A percentile compares a stretch with the other conserved stretches of the same genome.
Conservation (phyloP, 768 basidiomycete genomes). For the Panus rudis region DNA sequence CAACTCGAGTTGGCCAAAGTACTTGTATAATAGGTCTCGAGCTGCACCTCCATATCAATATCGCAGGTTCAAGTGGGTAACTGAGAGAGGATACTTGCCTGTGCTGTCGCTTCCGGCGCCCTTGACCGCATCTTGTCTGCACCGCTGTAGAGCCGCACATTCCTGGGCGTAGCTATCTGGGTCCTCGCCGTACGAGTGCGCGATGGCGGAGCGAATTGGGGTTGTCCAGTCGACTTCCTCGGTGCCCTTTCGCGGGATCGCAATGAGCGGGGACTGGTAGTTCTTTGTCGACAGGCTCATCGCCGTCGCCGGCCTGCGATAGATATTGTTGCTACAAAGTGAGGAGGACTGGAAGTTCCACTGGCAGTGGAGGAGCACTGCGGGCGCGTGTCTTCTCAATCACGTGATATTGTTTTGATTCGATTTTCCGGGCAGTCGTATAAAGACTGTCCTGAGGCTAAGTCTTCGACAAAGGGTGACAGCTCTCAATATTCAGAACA, state of each 20-base stretch:
- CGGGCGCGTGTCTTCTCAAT: too few species aligned
- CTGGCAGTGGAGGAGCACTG: too few species aligned
- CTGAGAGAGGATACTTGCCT: slow-evolving; percentile 50
- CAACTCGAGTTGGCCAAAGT: slow-evolving; percentile 97
- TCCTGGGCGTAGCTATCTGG: slow-evolving; percentile 86
- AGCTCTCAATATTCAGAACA: too few species aligned
- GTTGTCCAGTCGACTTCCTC: slow-evolving; percentile 95
- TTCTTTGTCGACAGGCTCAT: slow-evolving; percentile 39
- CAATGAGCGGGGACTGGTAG: slow-evolving; percentile 80
- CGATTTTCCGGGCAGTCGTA: too few species aligned
- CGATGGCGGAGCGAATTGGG: slow-evolving; percentile 78
- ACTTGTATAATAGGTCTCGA: slow-evolving; percentile 94
- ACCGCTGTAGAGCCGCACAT: slow-evolving; percentile 78
- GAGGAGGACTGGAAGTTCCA: too few species aligned
- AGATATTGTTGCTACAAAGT: too few species aligned
- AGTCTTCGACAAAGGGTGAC: too few species aligned
- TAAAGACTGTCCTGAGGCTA: too few species aligned
- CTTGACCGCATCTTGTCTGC: slow-evolving; percentile 91
- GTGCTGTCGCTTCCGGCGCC: slow-evolving; percentile 95
- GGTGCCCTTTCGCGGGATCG: slow-evolving; percentile 91
- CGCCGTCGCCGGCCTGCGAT: too few species aligned
- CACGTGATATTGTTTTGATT: too few species aligned
- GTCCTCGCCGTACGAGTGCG: slow-evolving; percentile 88
- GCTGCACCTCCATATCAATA: slow-evolving; percentile 34
- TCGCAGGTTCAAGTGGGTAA: background rate